Evolutionary conservation across 2,329 filamentous ascomycete genomes (phyloP), one percentile per base, ranked within the genome.

Genomic region (Trichophyton verrucosum): DNA sequence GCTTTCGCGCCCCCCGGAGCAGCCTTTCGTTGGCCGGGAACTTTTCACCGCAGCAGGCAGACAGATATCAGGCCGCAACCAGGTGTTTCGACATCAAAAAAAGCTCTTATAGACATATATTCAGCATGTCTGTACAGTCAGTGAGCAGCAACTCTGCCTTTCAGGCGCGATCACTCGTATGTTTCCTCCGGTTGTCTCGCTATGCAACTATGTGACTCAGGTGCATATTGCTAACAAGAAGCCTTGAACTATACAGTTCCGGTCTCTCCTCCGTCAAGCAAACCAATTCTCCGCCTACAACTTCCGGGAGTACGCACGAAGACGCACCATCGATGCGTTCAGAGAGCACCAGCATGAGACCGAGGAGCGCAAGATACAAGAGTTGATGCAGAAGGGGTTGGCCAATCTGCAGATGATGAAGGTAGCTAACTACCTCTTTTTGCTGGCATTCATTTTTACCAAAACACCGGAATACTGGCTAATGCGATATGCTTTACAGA

Each of bases 301-400:
- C 78, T 99, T 96, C 81, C 85, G 94, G 77, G 92, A 96, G 74
- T 99, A 99, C 76, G 91, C 94, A 60, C 88, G 86, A 76, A 86
- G 94, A 71, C 84, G 92, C 74, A 96, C 94, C 72, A 83, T 83
- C 73, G 94, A 97, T 78, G 86, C 89, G 3, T 99, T 97, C 75
- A 83, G 87, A 68, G 90, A 95, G 73, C 82, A 95, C 74, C 82
- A 84, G 74, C 72, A 75, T 61, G 86, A 90, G 69, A 77, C 83
- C 53, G 94, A 96, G 71, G 81, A 84, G 66, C 81, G 89, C 64
- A 80, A 81, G 76, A 81, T 95, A 73, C 91, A 97, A 75, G 91
- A 95, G 75, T 77, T 96, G 68, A 82, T 97, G 68, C 90, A 96
- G 75, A 87, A 89, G 70, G 94, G 91, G 0, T 72, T 95, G 70